A percentile compares a stretch with the other conserved stretches of the same genome.
Conservation (phyloP, 768 basidiomycete species). For the Lentinula sp. region DNA sequence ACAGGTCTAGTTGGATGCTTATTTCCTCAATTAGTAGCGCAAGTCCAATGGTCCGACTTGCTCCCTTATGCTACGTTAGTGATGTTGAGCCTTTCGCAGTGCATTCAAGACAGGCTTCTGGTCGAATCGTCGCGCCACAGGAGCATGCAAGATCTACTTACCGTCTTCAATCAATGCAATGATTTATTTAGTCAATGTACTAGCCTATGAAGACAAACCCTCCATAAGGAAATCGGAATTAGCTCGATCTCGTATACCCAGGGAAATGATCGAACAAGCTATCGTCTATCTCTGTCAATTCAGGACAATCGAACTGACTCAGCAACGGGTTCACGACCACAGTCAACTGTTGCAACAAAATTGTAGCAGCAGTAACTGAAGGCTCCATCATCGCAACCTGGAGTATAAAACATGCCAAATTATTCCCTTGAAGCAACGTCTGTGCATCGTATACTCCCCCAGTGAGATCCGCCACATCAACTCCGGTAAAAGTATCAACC, state of each 20-base stretch:
- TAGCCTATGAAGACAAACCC: too few species aligned
- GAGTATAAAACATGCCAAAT: neutral
- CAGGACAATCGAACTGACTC: neutral
- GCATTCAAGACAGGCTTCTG: too few species aligned
- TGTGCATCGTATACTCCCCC: neutral
- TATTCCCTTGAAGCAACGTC: neutral
- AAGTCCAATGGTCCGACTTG: too few species aligned
- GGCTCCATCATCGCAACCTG: neutral
- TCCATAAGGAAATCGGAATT: too few species aligned
- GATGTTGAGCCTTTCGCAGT: too few species aligned
- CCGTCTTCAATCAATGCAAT: too few species aligned
- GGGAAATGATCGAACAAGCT: neutral
- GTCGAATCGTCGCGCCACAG: too few species aligned
- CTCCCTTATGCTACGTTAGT: too few species aligned
- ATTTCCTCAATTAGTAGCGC: too few species aligned
- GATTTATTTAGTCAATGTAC: too few species aligned
- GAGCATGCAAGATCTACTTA: too few species aligned
- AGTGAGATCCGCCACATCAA: conserved; percentile 3
- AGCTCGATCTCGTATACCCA: neutral
- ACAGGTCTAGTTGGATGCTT: too few species aligned
- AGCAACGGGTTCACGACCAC: neutral
- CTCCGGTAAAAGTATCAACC: conserved; percentile 1
- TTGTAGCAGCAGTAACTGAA: neutral
- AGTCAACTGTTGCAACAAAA: neutral
- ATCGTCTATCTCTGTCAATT: neutral